Evolutionary conservation across 2,329 filamentous ascomycete genomes (phyloP).

Genomic region (Fusarium napiforme): DNA sequence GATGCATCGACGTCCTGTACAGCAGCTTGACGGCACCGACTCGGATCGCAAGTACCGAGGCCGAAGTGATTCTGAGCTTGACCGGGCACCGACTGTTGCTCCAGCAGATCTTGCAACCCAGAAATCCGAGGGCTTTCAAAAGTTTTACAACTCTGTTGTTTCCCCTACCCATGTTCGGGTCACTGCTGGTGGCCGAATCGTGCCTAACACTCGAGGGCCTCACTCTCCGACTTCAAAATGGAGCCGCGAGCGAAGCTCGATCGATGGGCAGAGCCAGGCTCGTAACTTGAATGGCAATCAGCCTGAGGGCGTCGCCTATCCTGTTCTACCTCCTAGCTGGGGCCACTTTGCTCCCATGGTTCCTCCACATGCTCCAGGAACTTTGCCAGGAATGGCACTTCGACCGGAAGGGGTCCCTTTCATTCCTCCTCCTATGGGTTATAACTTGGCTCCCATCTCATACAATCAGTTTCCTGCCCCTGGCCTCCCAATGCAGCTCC

Average conservation of each 20-base stretch:
- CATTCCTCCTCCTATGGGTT: slow-evolving; percentile 55
- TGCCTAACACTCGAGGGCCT: slow-evolving; percentile 69
- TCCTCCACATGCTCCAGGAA: slow-evolving; percentile 47
- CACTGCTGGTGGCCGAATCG: slow-evolving; percentile 73
- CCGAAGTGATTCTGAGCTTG: slow-evolving; percentile 56
- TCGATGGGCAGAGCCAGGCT: slow-evolving; percentile 36
- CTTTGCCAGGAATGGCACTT: slow-evolving; percentile 47
- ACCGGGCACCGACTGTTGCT: slow-evolving; percentile 62
- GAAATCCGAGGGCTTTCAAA: slow-evolving; percentile 72
- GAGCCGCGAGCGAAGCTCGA: slow-evolving; percentile 53
- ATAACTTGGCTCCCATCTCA: slow-evolving; percentile 47
- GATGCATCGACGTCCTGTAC: slow-evolving; percentile 34
- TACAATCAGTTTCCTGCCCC: slow-evolving; percentile 37
- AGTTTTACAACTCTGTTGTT: slow-evolving; percentile 74
- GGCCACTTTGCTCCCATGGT: slow-evolving; percentile 47
- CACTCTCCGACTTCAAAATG: slow-evolving; percentile 65
- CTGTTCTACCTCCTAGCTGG: slow-evolving; percentile 44
- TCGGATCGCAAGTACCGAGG: slow-evolving; percentile 59
- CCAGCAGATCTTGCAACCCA: slow-evolving; percentile 65
- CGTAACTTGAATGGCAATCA: slow-evolving; percentile 39
- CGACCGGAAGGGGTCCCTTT: slow-evolving; percentile 50
- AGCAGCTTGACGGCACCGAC: slow-evolving; percentile 54
- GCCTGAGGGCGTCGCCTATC: slow-evolving; percentile 36
- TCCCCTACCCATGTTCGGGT: slow-evolving; percentile 75
- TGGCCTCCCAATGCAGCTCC: slow-evolving; percentile 27